These are phyloP conservation scores for Arabidopsis hybrid DNA, from an alignment of 441 rosid species.

Conservation along the genomic window DNA sequence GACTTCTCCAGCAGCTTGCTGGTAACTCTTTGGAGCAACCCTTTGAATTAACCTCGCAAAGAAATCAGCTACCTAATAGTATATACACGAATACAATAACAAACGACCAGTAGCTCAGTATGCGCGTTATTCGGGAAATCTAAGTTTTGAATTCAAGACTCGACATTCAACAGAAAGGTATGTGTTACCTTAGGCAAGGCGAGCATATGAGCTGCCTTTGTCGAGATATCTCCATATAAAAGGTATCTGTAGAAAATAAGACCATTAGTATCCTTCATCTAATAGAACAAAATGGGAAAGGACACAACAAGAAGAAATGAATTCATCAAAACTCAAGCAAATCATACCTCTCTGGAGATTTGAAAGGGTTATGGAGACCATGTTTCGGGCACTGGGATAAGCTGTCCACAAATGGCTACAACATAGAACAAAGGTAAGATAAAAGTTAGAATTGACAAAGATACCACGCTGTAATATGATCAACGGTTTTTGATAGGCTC, in stretches of 20 bases:
- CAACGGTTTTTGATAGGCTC: slow-evolving; percentile 21
- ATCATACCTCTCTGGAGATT: slow-evolving; percentile 87
- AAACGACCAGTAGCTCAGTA: slow-evolving; percentile 5
- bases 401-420: slow-evolving; percentile 96
- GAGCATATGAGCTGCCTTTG: slow-evolving; percentile 91
- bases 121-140: slow-evolving; percentile 1
- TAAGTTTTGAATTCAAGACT: not conserved
- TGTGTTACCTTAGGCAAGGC: slow-evolving; percentile 75
- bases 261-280: slow-evolving; percentile 12
- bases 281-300: not conserved
- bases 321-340: not conserved
- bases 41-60: slow-evolving; percentile 90
- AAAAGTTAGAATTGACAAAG: not conserved
- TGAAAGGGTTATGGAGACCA: slow-evolving; percentile 97
- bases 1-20: slow-evolving; percentile 94
- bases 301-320: not conserved
- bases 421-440: slow-evolving; percentile 34
- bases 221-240: slow-evolving; percentile 85
- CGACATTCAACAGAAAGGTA: not conserved
- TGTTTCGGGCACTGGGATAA: slow-evolving; percentile 93
- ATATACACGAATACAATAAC: slow-evolving; percentile 12
- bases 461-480: not conserved
- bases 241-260: slow-evolving; percentile 68
- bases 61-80: slow-evolving; percentile 80
- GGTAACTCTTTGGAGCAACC: slow-evolving; percentile 94